Percentiles rank a stretch among this genome's conserved stretches.
These are phyloP conservation scores for Pseudopyrenochaeta lycopersici DNA, from an alignment of 2,329 filamentous ascomycete genomes.

Conservation along the genomic window DNA sequence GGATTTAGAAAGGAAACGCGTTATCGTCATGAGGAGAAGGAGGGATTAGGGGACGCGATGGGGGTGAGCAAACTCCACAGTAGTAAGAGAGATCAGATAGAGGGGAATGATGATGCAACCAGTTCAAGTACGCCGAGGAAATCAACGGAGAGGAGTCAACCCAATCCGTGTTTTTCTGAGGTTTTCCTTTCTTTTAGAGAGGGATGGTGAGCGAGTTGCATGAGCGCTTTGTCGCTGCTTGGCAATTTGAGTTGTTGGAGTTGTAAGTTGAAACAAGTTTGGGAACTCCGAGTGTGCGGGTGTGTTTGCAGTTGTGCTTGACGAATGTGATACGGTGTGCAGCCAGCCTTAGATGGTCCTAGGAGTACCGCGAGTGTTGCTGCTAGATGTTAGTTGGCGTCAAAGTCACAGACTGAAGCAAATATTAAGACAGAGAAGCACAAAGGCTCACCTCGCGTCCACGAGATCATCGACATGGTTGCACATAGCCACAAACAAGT, in stretches of 20 bases:
- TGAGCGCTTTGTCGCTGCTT: slow-evolving; percentile 17
- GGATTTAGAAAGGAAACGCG: slow-evolving; percentile 19
- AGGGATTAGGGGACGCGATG: slow-evolving; percentile 26
- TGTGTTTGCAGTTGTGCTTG: slow-evolving; percentile 25
- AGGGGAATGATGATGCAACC: slow-evolving; percentile 30
- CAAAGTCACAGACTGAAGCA: slow-evolving; percentile 13
- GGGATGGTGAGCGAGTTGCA: slow-evolving; percentile 32
- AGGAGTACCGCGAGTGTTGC: slow-evolving; percentile 34
- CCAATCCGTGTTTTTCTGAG: slow-evolving; percentile 42
- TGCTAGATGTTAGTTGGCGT: slow-evolving; percentile 19
- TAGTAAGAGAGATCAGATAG: slow-evolving; percentile 21
- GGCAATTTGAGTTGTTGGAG: slow-evolving; percentile 34
- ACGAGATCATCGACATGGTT: slow-evolving; percentile 97
- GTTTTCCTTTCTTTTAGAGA: slow-evolving; percentile 36
- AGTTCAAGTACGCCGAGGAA: slow-evolving; percentile 35
- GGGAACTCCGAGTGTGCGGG: slow-evolving; percentile 24
- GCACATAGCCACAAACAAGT: slow-evolving; percentile 97
- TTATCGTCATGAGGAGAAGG: slow-evolving; percentile 17
- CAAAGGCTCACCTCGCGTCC: slow-evolving; percentile 71
- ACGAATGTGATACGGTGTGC: slow-evolving; percentile 18
- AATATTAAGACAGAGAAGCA: slow-evolving; percentile 18
- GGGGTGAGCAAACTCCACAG: slow-evolving; percentile 39
- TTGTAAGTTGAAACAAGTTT: slow-evolving; percentile 11
- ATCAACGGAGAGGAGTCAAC: slow-evolving; percentile 40
- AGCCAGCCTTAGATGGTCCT: slow-evolving; percentile 34